Evolutionary conservation across 208 protist species (phyloP).

Genomic region (Trypanosoma boissoni): DNA sequence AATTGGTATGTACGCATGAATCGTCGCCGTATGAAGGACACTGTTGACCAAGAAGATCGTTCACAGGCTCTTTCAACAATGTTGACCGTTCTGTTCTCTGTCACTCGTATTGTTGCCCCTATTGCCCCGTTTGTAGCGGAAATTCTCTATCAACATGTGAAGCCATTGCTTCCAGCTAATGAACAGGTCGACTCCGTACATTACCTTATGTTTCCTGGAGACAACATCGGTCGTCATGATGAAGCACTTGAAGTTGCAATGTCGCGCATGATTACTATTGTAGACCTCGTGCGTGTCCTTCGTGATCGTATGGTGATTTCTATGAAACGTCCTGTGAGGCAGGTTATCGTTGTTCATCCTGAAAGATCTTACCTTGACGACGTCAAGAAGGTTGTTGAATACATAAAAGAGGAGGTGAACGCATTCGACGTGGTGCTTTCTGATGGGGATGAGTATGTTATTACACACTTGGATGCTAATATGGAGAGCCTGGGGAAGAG

Average conservation of each 20-base stretch:
- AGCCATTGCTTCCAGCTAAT: conserved; percentile 74
- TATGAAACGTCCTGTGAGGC: conserved; percentile 89
- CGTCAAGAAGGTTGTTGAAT: conserved; percentile 65
- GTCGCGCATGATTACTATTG: conserved; percentile 87
- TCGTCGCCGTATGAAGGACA: conserved; percentile 93
- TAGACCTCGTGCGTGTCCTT: conserved; percentile 94
- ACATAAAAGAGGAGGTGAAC: conserved; percentile 94
- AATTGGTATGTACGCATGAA: conserved; percentile 99
- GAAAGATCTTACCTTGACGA: conserved; percentile 69
- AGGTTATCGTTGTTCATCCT: conserved; percentile 89
- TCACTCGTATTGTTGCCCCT: conserved; percentile 94
- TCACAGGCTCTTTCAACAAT: conserved; percentile 88
- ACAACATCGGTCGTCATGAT: conserved; percentile 65
- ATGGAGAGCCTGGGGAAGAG: conserved; percentile 83
- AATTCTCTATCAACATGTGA: conserved; percentile 97
- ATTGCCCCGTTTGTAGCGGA: conserved; percentile 99
- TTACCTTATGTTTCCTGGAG: conserved; percentile 91
- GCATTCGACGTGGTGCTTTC: conserved; percentile 80
- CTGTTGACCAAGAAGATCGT: conserved; percentile 68
- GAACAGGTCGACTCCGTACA: conserved; percentile 91
- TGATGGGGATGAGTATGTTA: conserved; percentile 74
- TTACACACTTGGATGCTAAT: conserved; percentile 88
- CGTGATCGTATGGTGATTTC: conserved; percentile 93
- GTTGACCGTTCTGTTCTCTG: conserved; percentile 91
- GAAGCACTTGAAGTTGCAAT: conserved; percentile 73